phyloP scores from a whole-genome alignment of 805 yeast genomes.

The Kuraishia borneana region DNA sequence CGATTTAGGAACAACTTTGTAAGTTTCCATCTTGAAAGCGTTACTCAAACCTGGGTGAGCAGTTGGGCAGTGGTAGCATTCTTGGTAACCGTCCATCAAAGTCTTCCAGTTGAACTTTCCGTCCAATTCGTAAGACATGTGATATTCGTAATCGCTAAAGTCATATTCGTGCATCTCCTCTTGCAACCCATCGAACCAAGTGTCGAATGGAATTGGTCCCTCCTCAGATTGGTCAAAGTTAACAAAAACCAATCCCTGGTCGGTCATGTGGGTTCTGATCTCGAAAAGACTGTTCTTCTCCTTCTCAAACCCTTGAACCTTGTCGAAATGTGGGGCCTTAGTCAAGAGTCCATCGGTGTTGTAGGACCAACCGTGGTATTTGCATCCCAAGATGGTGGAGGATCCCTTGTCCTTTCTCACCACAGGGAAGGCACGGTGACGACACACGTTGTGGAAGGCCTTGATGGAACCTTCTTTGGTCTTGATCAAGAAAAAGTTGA shows the following conservation, averaged over 20 bases:
- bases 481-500: conserved; percentile 44
- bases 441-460: conserved; percentile 56
- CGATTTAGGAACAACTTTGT: conserved; percentile 47
- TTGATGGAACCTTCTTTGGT: conserved; percentile 39
- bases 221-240: conserved; percentile 38
- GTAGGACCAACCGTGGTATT: conserved; percentile 58
- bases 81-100: conserved; percentile 58
- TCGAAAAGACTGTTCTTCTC: conserved; percentile 43
- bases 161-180: conserved; percentile 46
- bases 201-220: conserved; percentile 33
- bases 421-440: conserved; percentile 56
- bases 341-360: conserved; percentile 47
- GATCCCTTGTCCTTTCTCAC: conserved; percentile 48
- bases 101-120: conserved; percentile 61
- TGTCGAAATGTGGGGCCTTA: conserved; percentile 53
- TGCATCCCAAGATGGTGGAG: conserved; percentile 45
- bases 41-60: conserved; percentile 51
- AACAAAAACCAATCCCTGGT: conserved; percentile 45
- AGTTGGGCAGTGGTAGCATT: conserved; percentile 59
- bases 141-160: conserved; percentile 49
- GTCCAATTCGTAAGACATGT: conserved; percentile 53
- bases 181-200: conserved; percentile 40
- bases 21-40: conserved; percentile 55
- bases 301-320: conserved; percentile 46
- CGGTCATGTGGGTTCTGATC: conserved; percentile 41